These are phyloP conservation scores for Tetragonia tetragonoides DNA, from an alignment of 148 eudicot species.

Conservation along the genomic window DNA sequence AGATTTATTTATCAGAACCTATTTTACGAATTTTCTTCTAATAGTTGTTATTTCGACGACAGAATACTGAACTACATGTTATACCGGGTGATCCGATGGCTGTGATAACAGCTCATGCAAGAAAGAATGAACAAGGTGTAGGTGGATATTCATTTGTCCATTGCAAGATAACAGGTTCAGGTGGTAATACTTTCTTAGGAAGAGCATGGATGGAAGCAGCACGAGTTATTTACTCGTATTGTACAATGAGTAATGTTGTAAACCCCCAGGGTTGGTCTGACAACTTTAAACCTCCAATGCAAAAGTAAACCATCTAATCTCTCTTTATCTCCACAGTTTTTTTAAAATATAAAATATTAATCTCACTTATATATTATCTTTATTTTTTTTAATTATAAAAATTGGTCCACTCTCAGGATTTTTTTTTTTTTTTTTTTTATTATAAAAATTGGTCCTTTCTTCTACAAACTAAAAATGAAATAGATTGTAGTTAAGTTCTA, in stretches of 20 bases:
- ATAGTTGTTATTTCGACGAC: not conserved
- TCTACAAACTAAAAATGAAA: too few relatives aligned
- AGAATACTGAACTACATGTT: constrained; percentile 37
- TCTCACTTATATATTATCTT: not conserved
- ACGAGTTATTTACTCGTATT: constrained; percentile 25
- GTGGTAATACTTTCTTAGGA: constrained; percentile 17
- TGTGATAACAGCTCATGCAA: constrained; percentile 34
- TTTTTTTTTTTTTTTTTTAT: too few relatives aligned
- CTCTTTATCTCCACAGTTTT: not conserved
- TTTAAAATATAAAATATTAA: not conserved
- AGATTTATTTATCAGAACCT: too few relatives aligned
- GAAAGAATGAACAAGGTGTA: constrained; percentile 12
- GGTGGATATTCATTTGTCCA: constrained; percentile 32
- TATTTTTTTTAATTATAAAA: not conserved
- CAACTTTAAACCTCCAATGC: constrained; percentile 8
- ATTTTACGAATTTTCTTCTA: too few relatives aligned
- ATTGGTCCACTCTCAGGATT: too few relatives aligned
- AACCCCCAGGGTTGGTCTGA: constrained; percentile 40
- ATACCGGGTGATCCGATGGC: constrained; percentile 25
- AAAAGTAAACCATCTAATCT: constrained; percentile 16
- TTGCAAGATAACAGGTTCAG: constrained; percentile 30
- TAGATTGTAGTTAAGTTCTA: too few relatives aligned
- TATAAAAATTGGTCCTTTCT: too few relatives aligned
- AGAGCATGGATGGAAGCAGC: constrained; percentile 38
- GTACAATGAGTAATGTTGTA: constrained; percentile 25